A percentile compares a stretch with the other conserved stretches of the same genome.
phyloP scores from a whole-genome alignment of 140 eudicot genomes.

The Artemisia princeps region DNA sequence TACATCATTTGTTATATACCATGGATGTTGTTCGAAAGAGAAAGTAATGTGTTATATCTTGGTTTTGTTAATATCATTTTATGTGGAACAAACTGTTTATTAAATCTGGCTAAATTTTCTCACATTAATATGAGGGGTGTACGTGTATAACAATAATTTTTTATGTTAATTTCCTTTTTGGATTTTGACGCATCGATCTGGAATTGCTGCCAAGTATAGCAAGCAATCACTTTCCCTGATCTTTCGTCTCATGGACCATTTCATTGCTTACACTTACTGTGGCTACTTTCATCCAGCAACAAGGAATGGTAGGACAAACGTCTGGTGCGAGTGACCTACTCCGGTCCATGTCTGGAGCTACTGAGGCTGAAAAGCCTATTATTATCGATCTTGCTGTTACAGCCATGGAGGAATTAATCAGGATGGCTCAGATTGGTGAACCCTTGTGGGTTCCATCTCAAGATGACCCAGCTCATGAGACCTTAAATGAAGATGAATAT shows the following conservation, averaged over 20 bases:
- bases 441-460: slow-evolving; percentile 72
- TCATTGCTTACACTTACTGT: slow-evolving; percentile 61
- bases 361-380: slow-evolving; percentile 70
- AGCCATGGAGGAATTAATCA: slow-evolving; percentile 88
- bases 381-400: slow-evolving; percentile 87
- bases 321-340: slow-evolving; percentile 66
- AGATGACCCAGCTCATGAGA: slow-evolving; percentile 38
- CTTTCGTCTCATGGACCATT: slow-evolving; percentile 41
- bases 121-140: background rate
- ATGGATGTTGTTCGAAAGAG: slow-evolving; percentile 3
- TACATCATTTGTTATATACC: background rate
- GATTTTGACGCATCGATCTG: slow-evolving; percentile 76
- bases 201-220: slow-evolving; percentile 83
- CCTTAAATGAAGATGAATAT: slow-evolving; percentile 70
- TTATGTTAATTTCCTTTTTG: background rate
- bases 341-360: slow-evolving; percentile 54
- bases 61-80: background rate
- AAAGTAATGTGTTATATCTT: background rate
- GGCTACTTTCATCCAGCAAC: slow-evolving; percentile 48
- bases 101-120: slow-evolving; percentile 12
- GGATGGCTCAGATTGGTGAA: slow-evolving; percentile 75
- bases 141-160: background rate
- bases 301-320: slow-evolving; percentile 60
- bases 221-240: slow-evolving; percentile 65
- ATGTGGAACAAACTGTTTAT: background rate